Evolutionary conservation across 1,284 basidiomycete species (phyloP), one percentile per base, ranked within the genome.

Genomic region (Cutaneotrichosporon sp.): DNA sequence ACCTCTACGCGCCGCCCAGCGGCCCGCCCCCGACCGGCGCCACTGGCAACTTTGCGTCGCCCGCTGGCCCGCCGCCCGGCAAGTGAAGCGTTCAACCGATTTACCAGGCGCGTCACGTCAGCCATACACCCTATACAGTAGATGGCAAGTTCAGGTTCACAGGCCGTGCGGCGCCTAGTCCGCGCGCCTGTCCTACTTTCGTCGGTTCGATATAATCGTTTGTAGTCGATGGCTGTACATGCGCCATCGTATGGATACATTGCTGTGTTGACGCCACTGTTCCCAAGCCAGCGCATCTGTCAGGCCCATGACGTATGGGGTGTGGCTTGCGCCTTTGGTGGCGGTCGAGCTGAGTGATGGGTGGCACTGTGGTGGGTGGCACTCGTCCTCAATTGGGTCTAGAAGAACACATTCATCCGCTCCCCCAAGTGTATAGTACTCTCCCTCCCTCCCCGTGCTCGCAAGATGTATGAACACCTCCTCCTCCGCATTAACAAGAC

Each of bases 1-100:
- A 27, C 38, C 10, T 22, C 50, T 72, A 73, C 49, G 66, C 69
- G 3, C 66, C 73, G 34, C 73, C 73, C 22, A 51, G 68, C 20
- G 72, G 73, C 43, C 64, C 72, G 10, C 72, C 72, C 45, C 72
- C 72, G 34, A 29, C 31, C 3, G 34, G 5, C 29, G 29, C 29
- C 9, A 29, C 34, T 9, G 20, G 22, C 43, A 24, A 20, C 49
- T 72, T 71, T 49, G 66, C 68, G 4, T 67, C 73, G 31, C 73
- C 73, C 25, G 53, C 38, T n/a, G 38, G 38, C 18, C 38, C 38
- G 38, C 11, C 38, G 3, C 18, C 38, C 2, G 38, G 38, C 38
- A 16, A 18, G 6, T 42, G 18, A 42, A 9, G n/a, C n/a, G n/a
- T n/a, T n/a, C 29, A 29, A 29, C 5, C 29, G 29, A 29, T 29